Evolutionary conservation across 169 alveolate species (phyloP), one percentile per base, ranked within the genome.

Genomic region (Cryptosporidium ryanae): DNA sequence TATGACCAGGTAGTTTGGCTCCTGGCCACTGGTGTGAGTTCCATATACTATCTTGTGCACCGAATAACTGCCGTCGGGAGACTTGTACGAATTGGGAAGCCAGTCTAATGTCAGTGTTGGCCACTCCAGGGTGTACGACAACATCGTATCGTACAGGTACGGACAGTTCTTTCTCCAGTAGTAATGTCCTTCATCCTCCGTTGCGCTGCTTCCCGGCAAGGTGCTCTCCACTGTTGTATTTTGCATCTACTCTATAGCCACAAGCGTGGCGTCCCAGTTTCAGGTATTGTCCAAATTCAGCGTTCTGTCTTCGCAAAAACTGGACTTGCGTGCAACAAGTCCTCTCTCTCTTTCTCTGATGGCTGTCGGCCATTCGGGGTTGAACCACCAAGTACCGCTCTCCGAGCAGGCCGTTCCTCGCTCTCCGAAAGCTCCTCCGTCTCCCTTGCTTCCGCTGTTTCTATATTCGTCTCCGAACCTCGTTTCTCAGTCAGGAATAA

Each of bases 131-230:
- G 97, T 96, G 91, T 96, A 96, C 2, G 96, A 93, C 82, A 96
- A 63, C 50, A 97, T 93, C 29, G 98, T 90, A 90, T 96, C 98
- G 91, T 97, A 97, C 82, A 97, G 91, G 82, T 96, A 96, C 52
- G 98, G 99, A 4, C 98, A 94, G 90, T 97, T 97, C 82, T 96
- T 93, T 90, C 97, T 96, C 99, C 99, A 97, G 49, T 96, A 94
- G 29, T 71, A 90, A 63, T 32, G 71, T 8, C 23, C 50, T 3
- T 76, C 87, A 55, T 76, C 87, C 3, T 68, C 83, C 46, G 8
- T 38, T 10, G 46, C 8, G 46, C 8, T 38, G 1, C 46, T 27
- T 12, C 55, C 43, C 5, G 8, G 7, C 18, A 38, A 13, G 46
- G 3, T 38, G 46, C n/a, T n/a, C n/a, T 38, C 46, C 46, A 10